A percentile compares a stretch with the other conserved stretches of the same genome.
Evolutionary conservation across 192 early-diverging fungal genomes (phyloP).

Genomic region (Cetraspora pellucida): DNA sequence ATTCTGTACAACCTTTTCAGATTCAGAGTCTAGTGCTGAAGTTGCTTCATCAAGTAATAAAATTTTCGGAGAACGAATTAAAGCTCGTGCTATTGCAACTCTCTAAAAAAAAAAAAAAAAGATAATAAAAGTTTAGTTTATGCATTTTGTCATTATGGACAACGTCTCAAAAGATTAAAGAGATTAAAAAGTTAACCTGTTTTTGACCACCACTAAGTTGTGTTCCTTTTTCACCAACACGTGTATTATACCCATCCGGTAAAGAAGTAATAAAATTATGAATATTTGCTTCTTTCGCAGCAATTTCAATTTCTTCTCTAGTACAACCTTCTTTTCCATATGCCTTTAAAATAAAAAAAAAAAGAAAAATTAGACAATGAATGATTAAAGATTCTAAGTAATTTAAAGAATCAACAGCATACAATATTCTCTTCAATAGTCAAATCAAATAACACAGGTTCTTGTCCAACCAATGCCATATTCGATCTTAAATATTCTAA

Average conservation of each 20-base stretch:
- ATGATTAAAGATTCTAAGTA: too few species aligned
- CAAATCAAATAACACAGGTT: conserved; percentile 88
- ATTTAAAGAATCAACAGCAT: too few species aligned
- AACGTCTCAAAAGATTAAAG: not conserved
- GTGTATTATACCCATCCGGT: conserved; percentile 64
- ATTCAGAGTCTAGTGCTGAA: conserved; percentile 67
- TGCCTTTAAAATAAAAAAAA: not conserved
- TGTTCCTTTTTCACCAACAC: conserved; percentile 63
- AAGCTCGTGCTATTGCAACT: conserved; percentile 84
- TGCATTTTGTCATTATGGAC: not conserved
- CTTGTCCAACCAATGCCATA: conserved; percentile 86
- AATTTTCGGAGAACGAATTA: conserved; percentile 81
- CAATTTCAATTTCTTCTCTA: conserved; percentile 56
- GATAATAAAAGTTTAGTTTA: not conserved
- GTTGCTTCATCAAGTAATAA: conserved; percentile 84
- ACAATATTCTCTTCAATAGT: conserved; percentile 82
- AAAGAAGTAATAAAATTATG: conserved; percentile 60
- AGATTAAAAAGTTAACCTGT: conserved; percentile 44
- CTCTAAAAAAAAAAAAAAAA: conserved; percentile 37
- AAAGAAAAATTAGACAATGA: too few species aligned
- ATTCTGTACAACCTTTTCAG: conserved; percentile 66
- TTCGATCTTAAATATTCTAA: conserved; percentile 63
- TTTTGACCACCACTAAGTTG: conserved; percentile 68
- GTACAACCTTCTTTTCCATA: conserved; percentile 59
- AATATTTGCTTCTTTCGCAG: conserved; percentile 61